Base-by-base conservation (phyloP, 345 rosid species). In the Moricandia arvensis region DNA sequence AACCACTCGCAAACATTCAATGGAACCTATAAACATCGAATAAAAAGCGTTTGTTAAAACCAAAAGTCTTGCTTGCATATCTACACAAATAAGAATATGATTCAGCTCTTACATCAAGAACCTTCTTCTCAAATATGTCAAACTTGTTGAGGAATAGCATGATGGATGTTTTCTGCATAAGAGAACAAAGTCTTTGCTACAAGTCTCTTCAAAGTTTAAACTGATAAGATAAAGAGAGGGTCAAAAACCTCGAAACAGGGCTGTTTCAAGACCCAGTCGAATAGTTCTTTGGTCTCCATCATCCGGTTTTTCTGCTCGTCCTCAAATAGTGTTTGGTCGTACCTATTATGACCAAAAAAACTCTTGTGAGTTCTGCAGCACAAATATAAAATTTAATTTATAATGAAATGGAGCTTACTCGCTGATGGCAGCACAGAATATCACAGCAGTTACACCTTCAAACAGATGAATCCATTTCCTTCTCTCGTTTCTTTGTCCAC, bases 381-480 rank as follows among this genome's bases (percentile, higher is more conserved):
- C 8, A 47, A 34, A 1, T 1, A 51, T 17, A 21, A 7, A 10
- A 3, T 11, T 6, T 1, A 54, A 1, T 8, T 38, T 21, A 16
- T 7, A 69, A 55, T 62, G 43, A 41, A 24, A 31, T 11, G 62
- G 62, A 61, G 51, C 98, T 93, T 93, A 95, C 99, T 95, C 99
- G 89, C 99, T 95, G 34, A 95, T 93, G 68, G 98, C 98, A 62
- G 90, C 98, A 75, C 99, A 95, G 82, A 95, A 90, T 33, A 95
- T 95, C 57, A 95, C 98, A 75, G 99, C 97, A 1, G 99, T 88
- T 68, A 95, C 98, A 51, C 99, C 99, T 84, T 95, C 99, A 82
- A 95, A 95, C 49, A 95, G 87, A 88, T 95, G 99, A 79, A 95
- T 95, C 99, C 99, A 95, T 82, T 95, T 96, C 81, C 99, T 91